Conservation (phyloP, 176 grass and related monocot genomes). For the Rhynchospora breviuscula region DNA sequence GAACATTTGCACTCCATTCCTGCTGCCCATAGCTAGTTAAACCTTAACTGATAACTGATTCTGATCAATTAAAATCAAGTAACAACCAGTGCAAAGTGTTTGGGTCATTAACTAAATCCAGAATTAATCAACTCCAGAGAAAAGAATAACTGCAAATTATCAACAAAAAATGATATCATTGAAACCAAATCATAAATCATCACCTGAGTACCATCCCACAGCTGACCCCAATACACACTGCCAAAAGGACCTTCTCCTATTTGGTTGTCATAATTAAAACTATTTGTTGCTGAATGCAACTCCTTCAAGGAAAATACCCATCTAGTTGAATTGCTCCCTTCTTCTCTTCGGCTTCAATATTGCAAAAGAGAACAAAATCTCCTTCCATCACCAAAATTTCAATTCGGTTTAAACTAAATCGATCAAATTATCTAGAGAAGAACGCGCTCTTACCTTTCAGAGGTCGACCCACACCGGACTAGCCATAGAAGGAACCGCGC, state of each 20-base stretch:
- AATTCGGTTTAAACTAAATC: not conserved
- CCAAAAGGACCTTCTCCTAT: constrained; percentile 64
- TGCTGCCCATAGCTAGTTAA: not conserved
- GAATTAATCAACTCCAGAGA: too few species aligned
- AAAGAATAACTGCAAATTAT: not conserved
- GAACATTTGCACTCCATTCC: not conserved
- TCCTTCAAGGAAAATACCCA: constrained; percentile 71
- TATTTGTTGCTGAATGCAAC: constrained; percentile 68
- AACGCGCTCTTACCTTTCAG: constrained; percentile 40
- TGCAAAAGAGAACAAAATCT: not conserved
- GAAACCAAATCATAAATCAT: constrained; percentile 5
- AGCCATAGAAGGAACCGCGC: constrained; percentile 44
- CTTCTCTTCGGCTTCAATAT: constrained; percentile 33
- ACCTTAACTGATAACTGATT: not conserved
- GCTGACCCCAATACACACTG: constrained; percentile 79
- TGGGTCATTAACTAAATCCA: not conserved
- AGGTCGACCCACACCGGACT: constrained; percentile 40
- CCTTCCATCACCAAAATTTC: not conserved
- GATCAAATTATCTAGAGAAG: not conserved
- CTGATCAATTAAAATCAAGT: not conserved
- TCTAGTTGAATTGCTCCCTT: constrained; percentile 35
- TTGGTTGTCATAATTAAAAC: constrained; percentile 88
- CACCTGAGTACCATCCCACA: constrained; percentile 89
- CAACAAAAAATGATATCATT: not conserved
- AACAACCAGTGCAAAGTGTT: not conserved